Percentiles rank a stretch among this genome's conserved stretches.
These are phyloP conservation scores for Malus fusca DNA, from an alignment of 306 rosid genomes.

Conservation along the genomic window DNA sequence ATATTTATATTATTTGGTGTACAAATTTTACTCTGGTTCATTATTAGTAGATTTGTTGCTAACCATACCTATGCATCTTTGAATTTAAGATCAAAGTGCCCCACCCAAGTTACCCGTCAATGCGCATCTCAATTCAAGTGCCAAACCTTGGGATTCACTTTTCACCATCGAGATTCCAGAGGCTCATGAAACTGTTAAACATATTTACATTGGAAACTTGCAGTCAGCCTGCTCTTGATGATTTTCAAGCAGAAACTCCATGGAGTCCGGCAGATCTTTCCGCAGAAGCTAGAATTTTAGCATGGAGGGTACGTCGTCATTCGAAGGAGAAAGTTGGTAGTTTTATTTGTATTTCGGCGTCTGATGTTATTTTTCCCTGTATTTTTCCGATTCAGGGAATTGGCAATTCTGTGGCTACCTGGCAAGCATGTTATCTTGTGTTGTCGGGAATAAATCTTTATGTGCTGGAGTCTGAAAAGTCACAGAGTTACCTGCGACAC, in stretches of 20 bases:
- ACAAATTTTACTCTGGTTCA: not conserved
- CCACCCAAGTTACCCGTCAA: conserved; percentile 87
- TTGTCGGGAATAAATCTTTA: conserved; percentile 74
- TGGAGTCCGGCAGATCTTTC: conserved; percentile 73
- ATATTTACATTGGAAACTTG: conserved; percentile 60
- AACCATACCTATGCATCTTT: conserved; percentile 6
- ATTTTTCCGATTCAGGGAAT: conserved; percentile 56
- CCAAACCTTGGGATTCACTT: conserved; percentile 93
- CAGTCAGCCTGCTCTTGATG: conserved; percentile 44
- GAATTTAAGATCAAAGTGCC: conserved; percentile 75
- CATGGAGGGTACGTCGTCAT: conserved; percentile 65
- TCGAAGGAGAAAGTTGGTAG: not conserved
- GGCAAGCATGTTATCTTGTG: conserved; percentile 85
- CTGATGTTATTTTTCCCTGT: conserved; percentile 2
- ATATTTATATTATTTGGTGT: not conserved
- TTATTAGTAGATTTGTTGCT: conserved; percentile 11
- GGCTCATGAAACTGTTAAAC: conserved; percentile 65
- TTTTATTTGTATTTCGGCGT: not conserved
- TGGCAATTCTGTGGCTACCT: conserved; percentile 88
- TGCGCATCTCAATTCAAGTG: conserved; percentile 81
- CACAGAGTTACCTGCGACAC: conserved; percentile 69
- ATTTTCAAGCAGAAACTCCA: conserved; percentile 46
- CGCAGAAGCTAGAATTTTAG: conserved; percentile 71
- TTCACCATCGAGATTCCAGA: conserved; percentile 66
- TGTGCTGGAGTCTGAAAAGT: conserved; percentile 63